phyloP scores from a whole-genome alignment of 1,284 basidiomycete species.

The Trichosporon coremiiforme region DNA sequence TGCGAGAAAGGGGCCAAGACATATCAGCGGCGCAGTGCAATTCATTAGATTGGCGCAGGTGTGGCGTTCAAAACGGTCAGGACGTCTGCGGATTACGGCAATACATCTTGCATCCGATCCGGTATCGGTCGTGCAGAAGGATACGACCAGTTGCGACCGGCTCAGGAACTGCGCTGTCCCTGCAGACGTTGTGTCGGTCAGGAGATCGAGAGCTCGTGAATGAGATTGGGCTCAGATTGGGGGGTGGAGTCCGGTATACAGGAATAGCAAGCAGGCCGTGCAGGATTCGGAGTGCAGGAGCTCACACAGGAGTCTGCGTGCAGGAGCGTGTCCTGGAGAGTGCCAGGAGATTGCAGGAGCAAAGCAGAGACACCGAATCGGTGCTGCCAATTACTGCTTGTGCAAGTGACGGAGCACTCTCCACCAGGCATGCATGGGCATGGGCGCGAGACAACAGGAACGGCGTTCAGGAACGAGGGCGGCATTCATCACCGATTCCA shows the following conservation, averaged over 20 bases:
- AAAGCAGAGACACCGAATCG: neutral
- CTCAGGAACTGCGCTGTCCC: neutral
- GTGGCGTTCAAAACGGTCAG: neutral
- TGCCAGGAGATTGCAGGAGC: neutral
- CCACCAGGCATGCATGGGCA: neutral
- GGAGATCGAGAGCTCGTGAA: too few species aligned
- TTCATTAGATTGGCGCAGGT: neutral
- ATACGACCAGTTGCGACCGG: neutral
- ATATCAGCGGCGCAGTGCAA: neutral
- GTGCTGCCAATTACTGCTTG: neutral
- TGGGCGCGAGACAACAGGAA: neutral
- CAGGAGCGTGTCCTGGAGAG: too few species aligned
- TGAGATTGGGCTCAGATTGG: too few species aligned
- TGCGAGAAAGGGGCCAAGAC: neutral
- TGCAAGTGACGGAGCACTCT: neutral
- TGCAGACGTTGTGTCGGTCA: too few species aligned
- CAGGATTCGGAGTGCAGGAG: too few species aligned
- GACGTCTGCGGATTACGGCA: neutral
- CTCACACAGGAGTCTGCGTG: too few species aligned
- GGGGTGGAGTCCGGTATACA: too few species aligned
- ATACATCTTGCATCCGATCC: neutral
- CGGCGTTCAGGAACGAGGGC: too few species aligned
- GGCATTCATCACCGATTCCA: neutral
- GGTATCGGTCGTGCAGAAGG: neutral
- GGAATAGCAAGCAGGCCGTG: too few species aligned